Base-by-base conservation (phyloP, 2,329 filamentous ascomycete species). In the Trichoderma semiorbis region DNA sequence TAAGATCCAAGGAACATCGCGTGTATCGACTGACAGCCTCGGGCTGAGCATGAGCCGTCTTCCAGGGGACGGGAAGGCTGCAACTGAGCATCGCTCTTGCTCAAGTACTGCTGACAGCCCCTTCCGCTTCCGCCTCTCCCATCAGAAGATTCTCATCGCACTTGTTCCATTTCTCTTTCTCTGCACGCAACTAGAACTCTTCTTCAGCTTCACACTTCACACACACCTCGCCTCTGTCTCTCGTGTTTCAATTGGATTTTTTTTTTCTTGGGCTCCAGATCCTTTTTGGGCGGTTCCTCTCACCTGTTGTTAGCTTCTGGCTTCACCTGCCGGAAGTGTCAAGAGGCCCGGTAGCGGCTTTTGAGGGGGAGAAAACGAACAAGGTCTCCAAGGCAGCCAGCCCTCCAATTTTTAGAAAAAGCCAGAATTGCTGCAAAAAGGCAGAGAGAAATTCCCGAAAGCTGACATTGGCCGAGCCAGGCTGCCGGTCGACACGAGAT, bases 381-480 rank as follows among this genome's bases (percentile, higher is more conserved):
- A 47, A 69, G 66, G 65, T 39, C 34, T 21, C 7, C 55, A 24
- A 68, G 65, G 34, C 53, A 60, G 53, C 55, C 55, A 60, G 24
- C 14, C 66, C 28, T 34, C 63, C 55, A 28, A 32, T 34, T 50
- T 58, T 36, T 53, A 30, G 7, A 26, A 61, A 39, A 69, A 53
- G 14, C n/a, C 18, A 50, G 57, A 50, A 53, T 50, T 50, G 12
- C 26, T 50, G 57, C 18, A 34, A 12, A 26, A 50, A 28, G 53
- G 24, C 43, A 50, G 32, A 21, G 43, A 34, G 47, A 69, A 62
- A 26, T 58, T 18, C 66, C 66, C 53, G 66, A 47, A 50, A 50
- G 66, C 66, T 69, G 66, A 69, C 63, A 66, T 55, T 66, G 63
- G 47, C 66, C 66, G n/a, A 39, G 36, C 65, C 65, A 43, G 55